Conservation (phyloP, 768 basidiomycete species). For the Harrya chromipes region DNA sequence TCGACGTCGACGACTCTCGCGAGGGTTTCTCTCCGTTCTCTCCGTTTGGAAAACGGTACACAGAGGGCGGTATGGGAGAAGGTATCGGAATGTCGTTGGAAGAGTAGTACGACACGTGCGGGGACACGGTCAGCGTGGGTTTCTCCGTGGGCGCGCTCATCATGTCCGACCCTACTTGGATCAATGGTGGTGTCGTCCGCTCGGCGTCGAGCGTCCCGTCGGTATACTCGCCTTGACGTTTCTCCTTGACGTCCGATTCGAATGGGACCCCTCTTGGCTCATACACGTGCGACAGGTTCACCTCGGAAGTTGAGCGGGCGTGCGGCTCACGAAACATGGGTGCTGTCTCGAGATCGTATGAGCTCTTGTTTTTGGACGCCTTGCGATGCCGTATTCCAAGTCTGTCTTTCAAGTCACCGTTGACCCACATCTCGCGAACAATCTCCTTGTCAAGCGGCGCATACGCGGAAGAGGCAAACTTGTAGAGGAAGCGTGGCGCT, state of each 20-base stretch:
- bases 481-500: conserved; percentile 83
- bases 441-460: conserved; percentile 85
- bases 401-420: conserved; percentile 77
- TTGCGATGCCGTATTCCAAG: conserved; percentile 70
- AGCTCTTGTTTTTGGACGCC: conserved; percentile 39
- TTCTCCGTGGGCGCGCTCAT: conserved; percentile 18
- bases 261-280: conserved; percentile 43
- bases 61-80: conserved; percentile 55
- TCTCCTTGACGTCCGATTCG: conserved; percentile 15
- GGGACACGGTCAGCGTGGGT: conserved; percentile 34
- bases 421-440: conserved; percentile 88
- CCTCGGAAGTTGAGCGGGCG: conserved; percentile 61
- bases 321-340: conserved; percentile 73
- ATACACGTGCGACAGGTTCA: conserved; percentile 43
- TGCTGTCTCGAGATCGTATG: conserved; percentile 51
- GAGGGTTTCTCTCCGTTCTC: conserved; percentile 40
- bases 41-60: conserved; percentile 45
- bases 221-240: neutral
- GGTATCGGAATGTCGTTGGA: conserved; percentile 46
- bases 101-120: conserved; percentile 61
- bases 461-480: conserved; percentile 69
- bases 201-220: conserved; percentile 4
- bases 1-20: conserved; percentile 2
- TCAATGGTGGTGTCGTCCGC: conserved; percentile 5
- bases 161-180: conserved; percentile 11